Percentiles rank a stretch among this genome's conserved stretches.
These are phyloP conservation scores for Globisporangium cystogenes DNA, from an alignment of 352 stramenopile genomes.

Conservation along the genomic window DNA sequence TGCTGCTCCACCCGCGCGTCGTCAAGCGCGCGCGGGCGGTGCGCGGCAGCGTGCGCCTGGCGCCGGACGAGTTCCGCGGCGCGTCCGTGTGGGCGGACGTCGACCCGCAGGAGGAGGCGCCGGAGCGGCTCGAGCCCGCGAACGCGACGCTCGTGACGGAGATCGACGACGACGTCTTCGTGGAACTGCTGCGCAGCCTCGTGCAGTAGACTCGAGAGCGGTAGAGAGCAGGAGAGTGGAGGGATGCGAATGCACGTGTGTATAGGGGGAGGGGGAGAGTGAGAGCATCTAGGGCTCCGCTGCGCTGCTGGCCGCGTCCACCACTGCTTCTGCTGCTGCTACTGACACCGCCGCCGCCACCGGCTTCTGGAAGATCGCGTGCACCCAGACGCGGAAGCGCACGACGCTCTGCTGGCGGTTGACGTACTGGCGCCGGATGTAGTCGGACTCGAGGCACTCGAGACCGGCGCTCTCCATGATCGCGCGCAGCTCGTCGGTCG, in stretches of 20 bases:
- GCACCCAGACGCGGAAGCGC: constrained; percentile 86
- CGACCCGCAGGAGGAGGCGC: neutral
- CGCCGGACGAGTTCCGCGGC: constrained; percentile 43
- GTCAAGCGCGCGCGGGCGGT: constrained; percentile 36
- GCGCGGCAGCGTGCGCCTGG: constrained; percentile 52
- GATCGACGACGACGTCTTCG: constrained; percentile 55
- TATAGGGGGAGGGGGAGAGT: neutral
- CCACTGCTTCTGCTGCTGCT: neutral
- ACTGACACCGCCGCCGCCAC: constrained; percentile 4
- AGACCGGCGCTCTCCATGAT: constrained; percentile 60
- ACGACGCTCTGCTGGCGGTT: constrained; percentile 84
- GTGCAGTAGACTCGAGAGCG: constrained; percentile 7
- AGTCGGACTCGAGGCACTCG: constrained; percentile 69
- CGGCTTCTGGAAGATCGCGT: constrained; percentile 82
- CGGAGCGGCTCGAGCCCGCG: constrained; percentile 18
- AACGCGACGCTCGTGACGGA: constrained; percentile 68
- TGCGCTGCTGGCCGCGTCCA: neutral
- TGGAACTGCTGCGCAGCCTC: constrained; percentile 48
- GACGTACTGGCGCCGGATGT: constrained; percentile 84
- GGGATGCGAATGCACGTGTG: neutral
- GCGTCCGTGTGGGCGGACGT: constrained; percentile 35
- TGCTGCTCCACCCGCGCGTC: constrained; percentile 51
- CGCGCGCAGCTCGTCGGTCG: constrained; percentile 66
- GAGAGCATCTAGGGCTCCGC: no score
- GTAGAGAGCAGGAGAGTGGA: neutral